Conservation (phyloP, 1,284 basidiomycete species). For the Sanghuangporus weigelae region DNA sequence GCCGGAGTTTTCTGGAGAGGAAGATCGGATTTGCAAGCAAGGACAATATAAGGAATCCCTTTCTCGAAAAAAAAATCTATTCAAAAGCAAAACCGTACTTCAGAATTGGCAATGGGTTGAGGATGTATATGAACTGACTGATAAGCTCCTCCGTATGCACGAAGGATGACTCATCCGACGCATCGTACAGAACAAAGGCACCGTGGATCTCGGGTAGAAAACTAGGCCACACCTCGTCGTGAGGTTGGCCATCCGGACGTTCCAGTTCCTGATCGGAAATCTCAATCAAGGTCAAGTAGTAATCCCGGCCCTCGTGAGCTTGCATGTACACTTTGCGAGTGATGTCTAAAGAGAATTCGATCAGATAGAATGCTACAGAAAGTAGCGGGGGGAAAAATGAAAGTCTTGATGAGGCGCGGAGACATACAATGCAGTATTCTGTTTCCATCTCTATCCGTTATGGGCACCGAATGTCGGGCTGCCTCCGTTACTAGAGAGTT, state of each 20-base stretch:
- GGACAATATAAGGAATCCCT: constrained; percentile 54
- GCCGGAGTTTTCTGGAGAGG: constrained; percentile 48
- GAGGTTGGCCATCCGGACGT: constrained; percentile 7
- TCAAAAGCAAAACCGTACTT: not conserved
- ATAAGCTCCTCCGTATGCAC: constrained; percentile 56
- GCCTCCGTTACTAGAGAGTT: constrained; percentile 48
- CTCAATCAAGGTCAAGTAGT: constrained; percentile 15
- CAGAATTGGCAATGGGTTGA: constrained; percentile 16
- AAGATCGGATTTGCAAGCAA: constrained; percentile 74
- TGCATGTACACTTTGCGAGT: constrained; percentile 14
- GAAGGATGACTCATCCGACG: constrained; percentile 55
- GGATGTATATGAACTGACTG: constrained; percentile 36
- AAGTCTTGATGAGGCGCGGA: not conserved
- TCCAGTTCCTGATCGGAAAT: constrained; percentile 11
- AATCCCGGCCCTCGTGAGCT: constrained; percentile 13
- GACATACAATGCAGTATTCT: constrained; percentile 14
- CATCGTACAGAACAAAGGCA: constrained; percentile 74
- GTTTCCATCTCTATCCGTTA: constrained; percentile 3
- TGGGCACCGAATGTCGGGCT: constrained; percentile 15
- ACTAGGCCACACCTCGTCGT: constrained; percentile 31
- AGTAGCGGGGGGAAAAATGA: not conserved
- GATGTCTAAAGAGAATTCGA: not conserved
- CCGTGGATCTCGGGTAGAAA: constrained; percentile 59
- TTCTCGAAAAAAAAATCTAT: constrained; percentile 52
- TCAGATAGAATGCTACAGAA: not conserved